These are phyloP conservation scores for Rhododendron ovatum DNA, from an alignment of 148 eudicot species.

Conservation along the genomic window DNA sequence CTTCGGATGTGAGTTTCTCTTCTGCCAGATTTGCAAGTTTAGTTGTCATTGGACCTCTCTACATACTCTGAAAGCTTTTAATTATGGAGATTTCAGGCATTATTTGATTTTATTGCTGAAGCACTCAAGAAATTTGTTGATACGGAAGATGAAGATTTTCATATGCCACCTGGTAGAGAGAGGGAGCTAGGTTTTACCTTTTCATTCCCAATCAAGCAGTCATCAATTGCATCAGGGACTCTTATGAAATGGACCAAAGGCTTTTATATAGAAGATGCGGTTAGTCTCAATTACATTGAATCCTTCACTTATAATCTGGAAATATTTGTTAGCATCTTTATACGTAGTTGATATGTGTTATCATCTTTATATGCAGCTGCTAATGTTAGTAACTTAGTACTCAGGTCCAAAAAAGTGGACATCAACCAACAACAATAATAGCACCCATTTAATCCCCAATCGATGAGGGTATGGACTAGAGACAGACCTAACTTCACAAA, in stretches of 20 bases:
- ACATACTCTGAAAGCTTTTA: conserved; percentile 16
- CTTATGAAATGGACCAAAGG: conserved; percentile 97
- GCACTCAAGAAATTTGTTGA: conserved; percentile 88
- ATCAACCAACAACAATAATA: neutral
- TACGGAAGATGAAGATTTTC: conserved; percentile 77
- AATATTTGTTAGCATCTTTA: neutral
- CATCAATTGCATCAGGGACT: conserved; percentile 71
- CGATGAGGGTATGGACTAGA: neutral
- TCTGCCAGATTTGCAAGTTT: neutral
- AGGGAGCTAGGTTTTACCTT: conserved; percentile 98
- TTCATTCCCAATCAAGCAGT: conserved; percentile 91
- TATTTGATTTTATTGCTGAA: conserved; percentile 82
- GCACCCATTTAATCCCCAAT: neutral
- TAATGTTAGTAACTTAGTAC: neutral
- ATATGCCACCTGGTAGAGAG: conserved; percentile 64
- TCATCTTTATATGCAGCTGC: neutral
- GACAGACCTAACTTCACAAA: neutral
- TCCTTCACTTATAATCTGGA: neutral
- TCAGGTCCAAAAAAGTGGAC: neutral
- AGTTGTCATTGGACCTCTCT: conserved; percentile 1
- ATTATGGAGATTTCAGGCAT: conserved; percentile 50
- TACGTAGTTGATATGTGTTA: neutral
- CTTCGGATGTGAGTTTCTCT: conserved; percentile 58
- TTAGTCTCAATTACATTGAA: conserved; percentile 23
- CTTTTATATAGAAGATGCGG: conserved; percentile 73